Base-by-base conservation (phyloP, 2,329 filamentous ascomycete genomes). In the Scedosporium dehoogii region DNA sequence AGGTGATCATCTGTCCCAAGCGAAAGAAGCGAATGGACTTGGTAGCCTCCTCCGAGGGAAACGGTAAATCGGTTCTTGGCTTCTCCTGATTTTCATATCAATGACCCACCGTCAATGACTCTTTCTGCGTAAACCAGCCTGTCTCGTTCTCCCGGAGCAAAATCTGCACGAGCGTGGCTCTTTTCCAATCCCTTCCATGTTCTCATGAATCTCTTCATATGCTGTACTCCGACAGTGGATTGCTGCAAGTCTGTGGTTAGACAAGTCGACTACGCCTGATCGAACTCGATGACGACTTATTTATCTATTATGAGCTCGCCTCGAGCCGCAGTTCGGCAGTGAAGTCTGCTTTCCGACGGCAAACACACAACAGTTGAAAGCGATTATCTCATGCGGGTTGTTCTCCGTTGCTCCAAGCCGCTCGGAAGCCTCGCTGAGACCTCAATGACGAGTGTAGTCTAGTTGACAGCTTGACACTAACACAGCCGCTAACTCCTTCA, bases 271-370 rank as follows among this genome's bases (percentile, higher is more conserved):
- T 55, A 23, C 23, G 29, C 12, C 23, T 16, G 4, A 23, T 55
- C 12, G 23, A 27, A 41, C 29, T 33, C 44, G 59, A 60, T 60
- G 44, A 60, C 59, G 59, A 60, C 59, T 60, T 60, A 60, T 53
- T 7, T 53, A 46, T 60, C 59, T 27, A 29, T 27, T 51, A 60
- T 53, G 59, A 60, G 59, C 59, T 51, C 41, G 29, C 42, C 25
- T 60, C 59, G 44, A 53, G 59, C 59, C 59, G 59, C 44, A 53
- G 42, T 10, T 5, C 25, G 59, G 42, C 25, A n/a, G 41, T 29
- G 59, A 14, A 25, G 10, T 23, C 18, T 48, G 21, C 44, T 48
- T 59, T 27, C 42, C 59, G 44, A 53, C 38, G 58, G 21, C 23
- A 42, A 44, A 18, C 14, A 27, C 59, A 38, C 33, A 38, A 38